Conservation (phyloP, 1,139 yeast genomes). For the Candida pseudocylindracea region DNA sequence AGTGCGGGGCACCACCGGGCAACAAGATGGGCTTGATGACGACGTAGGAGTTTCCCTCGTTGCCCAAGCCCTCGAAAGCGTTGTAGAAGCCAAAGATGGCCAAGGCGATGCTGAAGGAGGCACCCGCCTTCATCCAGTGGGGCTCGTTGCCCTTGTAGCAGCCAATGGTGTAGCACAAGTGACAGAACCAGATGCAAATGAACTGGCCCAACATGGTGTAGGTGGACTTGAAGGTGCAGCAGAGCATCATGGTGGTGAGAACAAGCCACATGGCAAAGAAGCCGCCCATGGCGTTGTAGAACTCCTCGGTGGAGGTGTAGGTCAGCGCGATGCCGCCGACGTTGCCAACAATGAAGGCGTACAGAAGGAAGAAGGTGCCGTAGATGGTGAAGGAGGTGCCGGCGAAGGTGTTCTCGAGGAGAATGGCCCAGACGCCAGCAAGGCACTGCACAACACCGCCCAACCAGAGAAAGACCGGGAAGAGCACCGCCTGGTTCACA, state of each 20-base stretch:
- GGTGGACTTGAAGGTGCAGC: constrained; percentile 42
- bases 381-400: constrained; percentile 43
- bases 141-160: background rate
- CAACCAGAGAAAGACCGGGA: constrained; percentile 23
- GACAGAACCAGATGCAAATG: background rate
- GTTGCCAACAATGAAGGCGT: constrained; percentile 32
- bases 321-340: constrained; percentile 30
- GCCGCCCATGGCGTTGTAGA: constrained; percentile 31
- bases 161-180: background rate
- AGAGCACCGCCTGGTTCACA: constrained; percentile 19
- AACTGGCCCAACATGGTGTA: background rate
- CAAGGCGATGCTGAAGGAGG: background rate
- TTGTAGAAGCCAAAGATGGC: background rate
- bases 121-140: background rate
- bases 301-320: constrained; percentile 20
- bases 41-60: background rate
- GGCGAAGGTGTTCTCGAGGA: constrained; percentile 44
- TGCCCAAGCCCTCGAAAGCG: background rate
- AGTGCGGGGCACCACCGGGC: too few species aligned
- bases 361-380: constrained; percentile 60
- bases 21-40: background rate
- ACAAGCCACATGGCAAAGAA: constrained; percentile 45
- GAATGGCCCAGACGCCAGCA: constrained; percentile 45
- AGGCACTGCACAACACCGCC: constrained; percentile 46
- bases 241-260: constrained; percentile 32